Evolutionary conservation across 345 rosid species (phyloP).

Genomic region (Eucalyptus pauciflora): DNA sequence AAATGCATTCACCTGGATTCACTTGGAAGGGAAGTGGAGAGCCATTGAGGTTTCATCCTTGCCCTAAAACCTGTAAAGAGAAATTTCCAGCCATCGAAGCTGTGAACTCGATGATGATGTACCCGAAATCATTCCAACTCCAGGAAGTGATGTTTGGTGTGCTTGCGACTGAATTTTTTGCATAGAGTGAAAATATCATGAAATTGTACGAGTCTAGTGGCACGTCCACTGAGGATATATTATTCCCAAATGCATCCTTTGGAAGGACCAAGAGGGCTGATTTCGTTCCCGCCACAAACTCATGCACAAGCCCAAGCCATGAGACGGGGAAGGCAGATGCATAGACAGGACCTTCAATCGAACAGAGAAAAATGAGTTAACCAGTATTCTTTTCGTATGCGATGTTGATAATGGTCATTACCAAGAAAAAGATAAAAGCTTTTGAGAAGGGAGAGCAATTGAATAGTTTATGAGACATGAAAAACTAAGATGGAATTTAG

Average conservation of each 20-base stretch:
- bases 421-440: background rate
- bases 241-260: slow-evolving; percentile 84
- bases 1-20: slow-evolving; percentile 46
- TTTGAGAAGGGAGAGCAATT: background rate
- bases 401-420: too few relatives aligned
- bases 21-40: slow-evolving; percentile 59
- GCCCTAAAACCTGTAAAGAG: slow-evolving; percentile 34
- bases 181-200: slow-evolving; percentile 19
- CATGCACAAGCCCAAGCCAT: slow-evolving; percentile 57
- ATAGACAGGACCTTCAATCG: slow-evolving; percentile 34
- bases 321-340: slow-evolving; percentile 56
- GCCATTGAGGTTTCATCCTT: slow-evolving; percentile 47
- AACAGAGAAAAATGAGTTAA: background rate
- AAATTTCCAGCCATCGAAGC: slow-evolving; percentile 43
- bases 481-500: background rate
- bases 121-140: slow-evolving; percentile 51
- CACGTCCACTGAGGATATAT: slow-evolving; percentile 28
- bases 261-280: slow-evolving; percentile 52
- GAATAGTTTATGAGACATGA: background rate
- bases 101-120: slow-evolving; percentile 37
- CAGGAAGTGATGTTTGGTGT: too few relatives aligned
- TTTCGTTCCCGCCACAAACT: slow-evolving; percentile 53
- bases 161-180: slow-evolving; percentile 46
- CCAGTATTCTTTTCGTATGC: too few relatives aligned
- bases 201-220: slow-evolving; percentile 31